A percentile compares a stretch with the other conserved stretches of the same genome.
Conservation (phyloP, 345 rosid genomes). For the Litchi chinensis region DNA sequence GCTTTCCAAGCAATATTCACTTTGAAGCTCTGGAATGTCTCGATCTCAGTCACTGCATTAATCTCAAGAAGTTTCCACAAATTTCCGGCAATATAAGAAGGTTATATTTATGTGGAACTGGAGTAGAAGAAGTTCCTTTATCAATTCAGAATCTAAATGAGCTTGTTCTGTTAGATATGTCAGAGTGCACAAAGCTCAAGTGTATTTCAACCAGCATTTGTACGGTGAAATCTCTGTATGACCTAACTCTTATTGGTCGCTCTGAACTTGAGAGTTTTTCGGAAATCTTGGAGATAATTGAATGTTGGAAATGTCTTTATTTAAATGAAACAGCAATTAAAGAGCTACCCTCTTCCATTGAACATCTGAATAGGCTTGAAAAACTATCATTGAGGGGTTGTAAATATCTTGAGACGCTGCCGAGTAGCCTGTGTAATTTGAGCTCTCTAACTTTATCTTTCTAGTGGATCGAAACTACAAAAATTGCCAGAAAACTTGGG, state of each 20-base stretch:
- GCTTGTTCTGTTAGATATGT: constrained; percentile 17
- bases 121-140: constrained; percentile 34
- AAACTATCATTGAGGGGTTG: constrained; percentile 29
- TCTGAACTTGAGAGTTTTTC: constrained; percentile 18
- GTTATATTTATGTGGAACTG: constrained; percentile 25
- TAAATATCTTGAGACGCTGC: constrained; percentile 24
- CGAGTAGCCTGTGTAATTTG: constrained; percentile 24
- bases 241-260: background rate
- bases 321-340: constrained; percentile 36
- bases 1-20: constrained; percentile 18
- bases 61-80: constrained; percentile 27
- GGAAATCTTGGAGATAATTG: constrained; percentile 26
- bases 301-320: constrained; percentile 7
- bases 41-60: constrained; percentile 28
- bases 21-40: background rate
- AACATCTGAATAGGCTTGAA: constrained; percentile 19
- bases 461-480: too few species aligned
- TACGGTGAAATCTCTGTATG: background rate
- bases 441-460: too few species aligned
- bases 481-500: too few species aligned
- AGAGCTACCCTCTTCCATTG: constrained; percentile 32
- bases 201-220: background rate
- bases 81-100: constrained; percentile 19
- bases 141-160: constrained; percentile 21
- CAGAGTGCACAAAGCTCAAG: too few species aligned